A percentile compares a stretch with the other conserved stretches of the same genome.
Evolutionary conservation across 108 stramenopile genomes (phyloP).

Genomic region (Fragilaria crotonensis): DNA sequence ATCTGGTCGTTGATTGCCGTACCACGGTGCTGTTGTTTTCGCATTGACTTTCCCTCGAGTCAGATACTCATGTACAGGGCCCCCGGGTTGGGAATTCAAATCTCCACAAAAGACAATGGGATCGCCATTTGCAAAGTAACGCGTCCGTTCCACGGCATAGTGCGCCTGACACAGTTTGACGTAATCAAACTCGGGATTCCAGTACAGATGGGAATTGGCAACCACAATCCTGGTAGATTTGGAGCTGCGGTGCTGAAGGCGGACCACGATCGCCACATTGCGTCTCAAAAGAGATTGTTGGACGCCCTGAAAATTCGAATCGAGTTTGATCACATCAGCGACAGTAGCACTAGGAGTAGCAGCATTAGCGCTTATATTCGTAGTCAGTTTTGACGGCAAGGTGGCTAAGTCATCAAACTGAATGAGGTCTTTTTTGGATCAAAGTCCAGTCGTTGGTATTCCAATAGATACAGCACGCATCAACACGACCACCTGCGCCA

Average conservation of each 20-base stretch:
- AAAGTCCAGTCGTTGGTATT: constrained; percentile 33
- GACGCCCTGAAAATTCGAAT: constrained; percentile 37
- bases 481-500: constrained; percentile 45
- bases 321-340: not conserved
- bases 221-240: constrained; percentile 34
- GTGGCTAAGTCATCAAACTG: constrained; percentile 76
- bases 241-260: constrained; percentile 24
- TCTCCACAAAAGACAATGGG: constrained; percentile 68
- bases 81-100: constrained; percentile 67
- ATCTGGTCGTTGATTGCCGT: constrained; percentile 3
- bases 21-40: constrained; percentile 71
- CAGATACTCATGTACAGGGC: constrained; percentile 61
- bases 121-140: constrained; percentile 17
- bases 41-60: constrained; percentile 53
- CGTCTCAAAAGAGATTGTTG: constrained; percentile 58
- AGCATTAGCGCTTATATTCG: not conserved
- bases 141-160: constrained; percentile 35
- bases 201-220: constrained; percentile 73
- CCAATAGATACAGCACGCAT: constrained; percentile 64
- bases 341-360: not conserved
- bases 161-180: constrained; percentile 76
- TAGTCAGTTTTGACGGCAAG: constrained; percentile 11
- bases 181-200: constrained; percentile 82
- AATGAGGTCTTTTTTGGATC: constrained; percentile 31
- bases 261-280: constrained; percentile 61